Base-by-base conservation (phyloP, 2,329 filamentous ascomycete species). In the Colletotrichum somersetense region DNA sequence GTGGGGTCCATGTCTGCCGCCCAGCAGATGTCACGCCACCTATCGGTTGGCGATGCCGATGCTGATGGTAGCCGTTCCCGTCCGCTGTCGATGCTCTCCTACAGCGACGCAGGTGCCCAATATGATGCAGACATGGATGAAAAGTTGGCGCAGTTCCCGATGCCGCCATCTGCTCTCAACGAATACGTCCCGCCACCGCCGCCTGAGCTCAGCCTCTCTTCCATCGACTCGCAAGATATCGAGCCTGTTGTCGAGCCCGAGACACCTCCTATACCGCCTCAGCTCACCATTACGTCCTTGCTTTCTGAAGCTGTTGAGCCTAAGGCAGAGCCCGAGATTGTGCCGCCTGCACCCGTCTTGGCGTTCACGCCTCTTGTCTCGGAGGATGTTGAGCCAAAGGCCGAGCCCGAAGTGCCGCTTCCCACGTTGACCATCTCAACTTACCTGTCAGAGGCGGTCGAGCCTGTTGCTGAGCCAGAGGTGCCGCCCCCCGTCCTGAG, bases 51-150 rank as follows among this genome's bases (percentile, higher is more conserved):
- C 14, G 59, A 57, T 42, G 75, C 76, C 23, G 78, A 80, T 42
- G 75, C 76, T 16, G 78, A 80, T 12, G 75, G 76, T 6, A 75
- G 77, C 6, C 74, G 67, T 38, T 81, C 82, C 23, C 80, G 87
- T 55, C 85, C 85, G 14, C 74, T 84, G n/a, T 88, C 88, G 2
- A 79, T 78, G 4, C 79, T 85, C 55, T 85, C 86, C 2, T 87
- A 87, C 74, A 89, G 86, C 76, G 87, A 89, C 75, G 83, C 84
- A 40, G 85, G 85, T 67, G 84, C 85, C 12, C 87, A 89, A 73
- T 82, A 86, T 73, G 86, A 88, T 53, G 77, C 78, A 18, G 84
- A 86, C 33, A 83, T 89, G 77, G 85, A 85, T 23, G 83, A 85
- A 68, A 88, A 86, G 75, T 80, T 90, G 61, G 84, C 85, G 20